These are phyloP conservation scores for Epichloe sibirici DNA, from an alignment of 2,329 filamentous ascomycete genomes.

Conservation along the genomic window DNA sequence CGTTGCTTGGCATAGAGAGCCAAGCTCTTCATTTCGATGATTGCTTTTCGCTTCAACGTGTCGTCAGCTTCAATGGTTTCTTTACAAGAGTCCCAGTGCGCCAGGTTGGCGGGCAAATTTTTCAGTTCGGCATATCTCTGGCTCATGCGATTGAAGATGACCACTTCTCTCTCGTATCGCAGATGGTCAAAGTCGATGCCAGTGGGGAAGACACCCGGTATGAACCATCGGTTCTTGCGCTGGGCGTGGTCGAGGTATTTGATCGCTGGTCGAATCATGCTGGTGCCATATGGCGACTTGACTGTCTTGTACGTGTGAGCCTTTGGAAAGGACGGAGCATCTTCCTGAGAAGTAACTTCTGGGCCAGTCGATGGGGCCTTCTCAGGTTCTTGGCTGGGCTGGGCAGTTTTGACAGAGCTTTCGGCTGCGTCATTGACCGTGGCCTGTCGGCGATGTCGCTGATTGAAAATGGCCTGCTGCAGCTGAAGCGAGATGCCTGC, in stretches of 20 bases:
- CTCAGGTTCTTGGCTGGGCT: slow-evolving; percentile 19
- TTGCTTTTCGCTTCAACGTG: slow-evolving; percentile 70
- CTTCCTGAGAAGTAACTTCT: slow-evolving; percentile 22
- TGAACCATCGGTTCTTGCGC: slow-evolving; percentile 63
- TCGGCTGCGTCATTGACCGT: slow-evolving; percentile 36
- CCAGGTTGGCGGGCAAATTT: slow-evolving; percentile 71
- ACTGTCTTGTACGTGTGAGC: slow-evolving; percentile 56
- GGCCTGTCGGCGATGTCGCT: slow-evolving; percentile 52
- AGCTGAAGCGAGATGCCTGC: slow-evolving; percentile 65
- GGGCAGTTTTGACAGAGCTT: slow-evolving; percentile 18
- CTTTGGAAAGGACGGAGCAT: slow-evolving; percentile 23
- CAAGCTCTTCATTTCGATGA: slow-evolving; percentile 92
- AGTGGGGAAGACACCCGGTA: slow-evolving; percentile 79
- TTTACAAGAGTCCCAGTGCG: slow-evolving; percentile 72
- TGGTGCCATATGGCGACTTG: slow-evolving; percentile 55
- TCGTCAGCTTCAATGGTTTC: slow-evolving; percentile 60
- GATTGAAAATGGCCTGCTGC: slow-evolving; percentile 72
- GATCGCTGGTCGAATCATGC: slow-evolving; percentile 45
- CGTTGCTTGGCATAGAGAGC: slow-evolving; percentile 81
- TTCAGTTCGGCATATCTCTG: slow-evolving; percentile 77
- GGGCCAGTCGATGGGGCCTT: slow-evolving; percentile 26
- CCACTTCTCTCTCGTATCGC: slow-evolving; percentile 74
- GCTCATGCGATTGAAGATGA: slow-evolving; percentile 81
- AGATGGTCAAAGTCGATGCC: slow-evolving; percentile 81
- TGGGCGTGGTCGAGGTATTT: slow-evolving; percentile 69